Evolutionary conservation across 1,284 basidiomycete genomes (phyloP).

Genomic region (Ceratobasidium sp.): DNA sequence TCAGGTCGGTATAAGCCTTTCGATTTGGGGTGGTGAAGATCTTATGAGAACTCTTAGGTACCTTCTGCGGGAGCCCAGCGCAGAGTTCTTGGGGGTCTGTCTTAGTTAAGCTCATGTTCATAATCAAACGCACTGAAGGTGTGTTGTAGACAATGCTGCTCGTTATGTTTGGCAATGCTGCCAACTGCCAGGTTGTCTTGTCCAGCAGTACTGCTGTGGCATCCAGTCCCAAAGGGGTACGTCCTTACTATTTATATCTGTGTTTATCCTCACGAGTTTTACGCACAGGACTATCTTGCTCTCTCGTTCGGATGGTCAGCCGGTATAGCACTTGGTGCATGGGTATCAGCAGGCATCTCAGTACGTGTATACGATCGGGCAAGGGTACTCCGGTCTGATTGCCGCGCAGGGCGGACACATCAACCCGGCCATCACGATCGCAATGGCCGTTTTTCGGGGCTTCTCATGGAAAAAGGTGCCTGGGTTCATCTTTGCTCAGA

Average conservation of each 20-base stretch:
- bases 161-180: conserved; percentile 69
- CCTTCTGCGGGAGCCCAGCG: conserved; percentile 70
- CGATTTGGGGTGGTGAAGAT: too few relatives aligned
- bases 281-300: conserved; percentile 62
- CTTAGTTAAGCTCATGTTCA: neutral
- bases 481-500: conserved; percentile 70
- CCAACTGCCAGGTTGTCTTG: conserved; percentile 69
- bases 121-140: neutral
- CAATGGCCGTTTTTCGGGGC: conserved; percentile 68
- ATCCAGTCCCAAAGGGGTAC: conserved; percentile 65
- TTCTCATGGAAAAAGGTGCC: conserved; percentile 79
- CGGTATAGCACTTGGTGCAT: conserved; percentile 70
- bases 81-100: conserved; percentile 66
- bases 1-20: too few relatives aligned
- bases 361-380: neutral
- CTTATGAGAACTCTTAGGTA: too few relatives aligned
- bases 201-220: conserved; percentile 61
- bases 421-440: conserved; percentile 77
- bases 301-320: conserved; percentile 71
- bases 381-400: neutral
- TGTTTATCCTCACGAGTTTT: neutral
- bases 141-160: conserved; percentile 60
- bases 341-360: conserved; percentile 69
- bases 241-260: conserved; percentile 51
- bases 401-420: conserved; percentile 68